These are phyloP conservation scores for Pichia exigua DNA, from an alignment of 805 yeast species.

Conservation along the genomic window DNA sequence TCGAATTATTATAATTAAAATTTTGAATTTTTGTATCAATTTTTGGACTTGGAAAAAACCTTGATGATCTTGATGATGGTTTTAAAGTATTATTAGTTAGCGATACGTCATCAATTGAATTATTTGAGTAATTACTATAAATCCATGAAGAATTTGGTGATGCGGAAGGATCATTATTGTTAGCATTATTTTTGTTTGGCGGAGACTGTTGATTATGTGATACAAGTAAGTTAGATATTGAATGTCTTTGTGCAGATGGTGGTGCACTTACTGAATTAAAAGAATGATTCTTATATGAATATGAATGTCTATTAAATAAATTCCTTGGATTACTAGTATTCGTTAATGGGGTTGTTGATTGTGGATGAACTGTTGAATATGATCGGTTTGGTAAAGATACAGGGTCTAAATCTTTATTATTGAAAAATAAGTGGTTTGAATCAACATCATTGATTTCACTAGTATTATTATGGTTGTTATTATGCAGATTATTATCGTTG, in stretches of 20 bases:
- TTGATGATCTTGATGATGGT: constrained; percentile 9
- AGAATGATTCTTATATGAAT: background rate
- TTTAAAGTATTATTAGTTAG: constrained; percentile 15
- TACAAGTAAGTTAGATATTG: background rate
- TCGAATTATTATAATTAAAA: background rate
- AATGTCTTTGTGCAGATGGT: background rate
- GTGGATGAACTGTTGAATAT: background rate
- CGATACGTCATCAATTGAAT: constrained; percentile 15
- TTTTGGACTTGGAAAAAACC: constrained; percentile 31
- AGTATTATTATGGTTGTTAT: too few relatives aligned
- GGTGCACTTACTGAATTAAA: background rate
- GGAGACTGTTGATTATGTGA: background rate
- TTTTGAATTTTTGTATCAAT: background rate
- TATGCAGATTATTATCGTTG: background rate
- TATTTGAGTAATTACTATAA: constrained; percentile 11
- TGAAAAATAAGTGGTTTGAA: background rate
- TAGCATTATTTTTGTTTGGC: background rate
- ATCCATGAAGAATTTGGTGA: background rate
- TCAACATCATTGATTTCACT: background rate
- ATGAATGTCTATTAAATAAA: background rate
- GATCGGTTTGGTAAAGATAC: background rate
- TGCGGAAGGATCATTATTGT: constrained; percentile 9
- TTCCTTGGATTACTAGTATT: background rate
- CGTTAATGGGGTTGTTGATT: background rate
- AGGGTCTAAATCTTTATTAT: background rate